These are phyloP conservation scores for Trichophyton benhamiae DNA, from an alignment of 2,329 filamentous ascomycete species.

Conservation along the genomic window DNA sequence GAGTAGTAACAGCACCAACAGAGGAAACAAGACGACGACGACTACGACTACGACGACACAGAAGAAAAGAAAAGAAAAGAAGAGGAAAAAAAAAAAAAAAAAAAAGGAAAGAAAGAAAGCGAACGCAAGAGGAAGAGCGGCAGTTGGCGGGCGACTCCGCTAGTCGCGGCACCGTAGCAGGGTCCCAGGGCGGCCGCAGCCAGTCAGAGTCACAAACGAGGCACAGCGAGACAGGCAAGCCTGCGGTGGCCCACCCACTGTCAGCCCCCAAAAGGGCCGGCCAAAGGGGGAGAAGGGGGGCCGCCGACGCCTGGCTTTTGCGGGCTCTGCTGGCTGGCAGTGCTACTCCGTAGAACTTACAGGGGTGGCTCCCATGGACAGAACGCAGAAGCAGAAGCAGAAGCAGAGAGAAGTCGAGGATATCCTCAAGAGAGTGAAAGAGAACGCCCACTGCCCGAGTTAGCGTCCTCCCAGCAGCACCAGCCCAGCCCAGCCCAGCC, in stretches of 20 bases:
- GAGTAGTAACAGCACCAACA: too few species aligned
- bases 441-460: too few species aligned
- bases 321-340: background rate
- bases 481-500: too few species aligned
- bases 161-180: background rate
- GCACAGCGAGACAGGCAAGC: background rate
- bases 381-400: background rate
- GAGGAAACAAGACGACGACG: too few species aligned
- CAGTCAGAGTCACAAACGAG: background rate
- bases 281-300: background rate
- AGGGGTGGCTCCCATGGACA: background rate
- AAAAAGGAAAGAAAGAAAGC: background rate
- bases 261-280: background rate
- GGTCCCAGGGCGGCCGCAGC: background rate
- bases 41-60: too few species aligned
- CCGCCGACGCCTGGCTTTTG: background rate
- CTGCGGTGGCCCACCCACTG: too few species aligned
- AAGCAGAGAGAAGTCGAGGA: background rate
- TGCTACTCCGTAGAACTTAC: background rate
- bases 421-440: background rate
- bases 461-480: too few species aligned
- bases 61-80: background rate
- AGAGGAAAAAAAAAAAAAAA: background rate
- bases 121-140: background rate
- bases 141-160: slow-evolving; percentile 1